These are phyloP conservation scores for Rhodocollybia butyracea DNA, from an alignment of 768 basidiomycete genomes.

Conservation along the genomic window DNA sequence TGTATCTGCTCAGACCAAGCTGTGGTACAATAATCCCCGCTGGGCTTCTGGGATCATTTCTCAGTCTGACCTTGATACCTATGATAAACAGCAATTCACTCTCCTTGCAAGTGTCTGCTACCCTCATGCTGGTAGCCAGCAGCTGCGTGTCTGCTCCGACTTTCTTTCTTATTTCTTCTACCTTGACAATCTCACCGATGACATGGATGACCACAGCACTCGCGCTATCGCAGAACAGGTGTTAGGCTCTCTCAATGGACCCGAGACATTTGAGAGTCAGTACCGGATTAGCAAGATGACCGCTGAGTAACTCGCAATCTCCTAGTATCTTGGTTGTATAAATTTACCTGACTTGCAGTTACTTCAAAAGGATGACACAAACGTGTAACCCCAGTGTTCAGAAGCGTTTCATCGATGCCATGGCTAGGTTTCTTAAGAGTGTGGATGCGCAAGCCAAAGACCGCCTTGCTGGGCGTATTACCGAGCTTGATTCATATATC, in stretches of 20 bases:
- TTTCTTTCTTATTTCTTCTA: conserved; percentile 78
- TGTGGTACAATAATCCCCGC: conserved; percentile 59
- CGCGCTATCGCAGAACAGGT: conserved; percentile 56
- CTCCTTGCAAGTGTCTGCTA: conserved; percentile 26
- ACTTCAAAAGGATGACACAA: conserved; percentile 60
- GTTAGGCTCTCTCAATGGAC: conserved; percentile 68
- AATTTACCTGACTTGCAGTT: conserved; percentile 36
- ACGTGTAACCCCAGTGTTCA: conserved; percentile 64
- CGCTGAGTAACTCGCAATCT: conserved; percentile 49
- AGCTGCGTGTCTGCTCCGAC: conserved; percentile 71
- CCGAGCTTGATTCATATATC: conserved; percentile 79
- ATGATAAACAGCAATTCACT: not conserved
- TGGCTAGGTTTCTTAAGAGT: conserved; percentile 78
- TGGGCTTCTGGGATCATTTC: not conserved
- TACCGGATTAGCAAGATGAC: conserved; percentile 64
- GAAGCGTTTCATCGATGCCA: conserved; percentile 73
- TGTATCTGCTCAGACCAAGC: conserved; percentile 59
- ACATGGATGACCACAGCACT: conserved; percentile 66
- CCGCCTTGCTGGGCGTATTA: conserved; percentile 56
- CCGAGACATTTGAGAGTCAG: conserved; percentile 51
- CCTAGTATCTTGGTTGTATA: not conserved
- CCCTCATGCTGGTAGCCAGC: conserved; percentile 50
- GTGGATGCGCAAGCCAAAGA: conserved; percentile 70
- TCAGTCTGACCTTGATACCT: not conserved
- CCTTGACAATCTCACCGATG: conserved; percentile 76